A percentile compares a stretch with the other conserved stretches of the same genome.
Evolutionary conservation across 768 basidiomycete species (phyloP).

Genomic region (Rhizopogon roseolus): DNA sequence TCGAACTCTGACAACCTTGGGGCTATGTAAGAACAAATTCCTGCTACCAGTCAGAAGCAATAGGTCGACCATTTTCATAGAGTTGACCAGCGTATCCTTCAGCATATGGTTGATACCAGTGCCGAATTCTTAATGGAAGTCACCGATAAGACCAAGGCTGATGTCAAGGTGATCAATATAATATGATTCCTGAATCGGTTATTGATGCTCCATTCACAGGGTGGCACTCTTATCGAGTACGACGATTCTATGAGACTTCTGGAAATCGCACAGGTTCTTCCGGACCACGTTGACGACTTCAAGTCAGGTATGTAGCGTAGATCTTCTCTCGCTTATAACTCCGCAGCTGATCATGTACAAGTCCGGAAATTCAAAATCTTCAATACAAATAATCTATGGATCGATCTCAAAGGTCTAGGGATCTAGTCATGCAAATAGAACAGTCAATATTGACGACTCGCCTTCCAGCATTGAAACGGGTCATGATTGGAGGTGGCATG

Average conservation of each 20-base stretch:
- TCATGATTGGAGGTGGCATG: slow-evolving; percentile 84
- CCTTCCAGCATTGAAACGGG: slow-evolving; percentile 71
- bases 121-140: slow-evolving; percentile 94
- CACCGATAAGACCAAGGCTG: slow-evolving; percentile 95
- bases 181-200: neutral
- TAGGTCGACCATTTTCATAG: slow-evolving; percentile 27
- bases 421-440: neutral
- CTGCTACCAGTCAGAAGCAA: neutral
- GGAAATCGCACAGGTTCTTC: slow-evolving; percentile 93
- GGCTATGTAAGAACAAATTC: slow-evolving; percentile 59
- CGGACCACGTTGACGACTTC: slow-evolving; percentile 92
- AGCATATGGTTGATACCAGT: slow-evolving; percentile 78
- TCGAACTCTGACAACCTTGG: slow-evolving; percentile 98
- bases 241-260: slow-evolving; percentile 84
- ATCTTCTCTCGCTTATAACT: neutral
- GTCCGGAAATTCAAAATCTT: slow-evolving; percentile 93
- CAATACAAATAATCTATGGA: slow-evolving; percentile 83
- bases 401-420: slow-evolving; percentile 65
- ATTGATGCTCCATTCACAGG: slow-evolving; percentile 30
- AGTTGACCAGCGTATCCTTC: slow-evolving; percentile 79
- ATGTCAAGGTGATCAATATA: slow-evolving; percentile 39
- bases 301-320: slow-evolving; percentile 60
- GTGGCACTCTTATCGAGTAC: slow-evolving; percentile 88
- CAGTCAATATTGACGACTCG: neutral
- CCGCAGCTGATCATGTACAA: slow-evolving; percentile 16